Conservation (phyloP, 495 filamentous ascomycete genomes). For the Penicillium bovifimosum region DNA sequence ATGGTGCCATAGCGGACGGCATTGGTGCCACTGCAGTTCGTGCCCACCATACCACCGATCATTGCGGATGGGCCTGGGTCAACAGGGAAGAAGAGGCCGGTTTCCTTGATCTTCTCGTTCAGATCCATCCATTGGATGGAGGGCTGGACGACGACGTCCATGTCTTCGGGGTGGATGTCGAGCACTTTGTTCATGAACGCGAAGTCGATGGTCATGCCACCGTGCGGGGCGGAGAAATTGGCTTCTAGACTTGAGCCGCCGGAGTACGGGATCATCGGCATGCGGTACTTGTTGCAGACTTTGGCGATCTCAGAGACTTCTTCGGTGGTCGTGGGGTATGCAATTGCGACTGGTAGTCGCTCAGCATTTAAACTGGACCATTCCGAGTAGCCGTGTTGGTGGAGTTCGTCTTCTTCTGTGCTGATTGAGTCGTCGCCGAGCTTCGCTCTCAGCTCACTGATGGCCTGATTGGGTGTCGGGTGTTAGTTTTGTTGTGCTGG, state of each 20-base stretch:
- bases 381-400: constrained; percentile 78
- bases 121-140: constrained; percentile 87
- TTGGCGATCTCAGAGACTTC: constrained; percentile 77
- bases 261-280: constrained; percentile 82
- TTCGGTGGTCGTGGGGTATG: constrained; percentile 69
- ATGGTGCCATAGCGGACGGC: constrained; percentile 93
- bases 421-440: constrained; percentile 71
- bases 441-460: constrained; percentile 51
- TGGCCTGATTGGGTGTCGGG: constrained; percentile 41
- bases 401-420: constrained; percentile 77
- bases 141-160: constrained; percentile 90
- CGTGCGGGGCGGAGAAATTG: constrained; percentile 80
- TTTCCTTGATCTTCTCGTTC: constrained; percentile 69
- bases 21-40: constrained; percentile 90
- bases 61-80: constrained; percentile 68
- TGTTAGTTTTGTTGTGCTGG: constrained; percentile 23
- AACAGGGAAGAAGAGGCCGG: constrained; percentile 83
- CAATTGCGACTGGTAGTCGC: constrained; percentile 72
- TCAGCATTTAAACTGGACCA: constrained; percentile 83
- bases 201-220: constrained; percentile 87
- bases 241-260: constrained; percentile 84
- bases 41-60: constrained; percentile 96
- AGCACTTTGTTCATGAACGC: constrained; percentile 78
- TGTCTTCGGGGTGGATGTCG: constrained; percentile 73
- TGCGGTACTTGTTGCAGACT: constrained; percentile 72